phyloP scores from a whole-genome alignment of 2,329 filamentous ascomycete species.

The Neofusicoccum sp. region DNA sequence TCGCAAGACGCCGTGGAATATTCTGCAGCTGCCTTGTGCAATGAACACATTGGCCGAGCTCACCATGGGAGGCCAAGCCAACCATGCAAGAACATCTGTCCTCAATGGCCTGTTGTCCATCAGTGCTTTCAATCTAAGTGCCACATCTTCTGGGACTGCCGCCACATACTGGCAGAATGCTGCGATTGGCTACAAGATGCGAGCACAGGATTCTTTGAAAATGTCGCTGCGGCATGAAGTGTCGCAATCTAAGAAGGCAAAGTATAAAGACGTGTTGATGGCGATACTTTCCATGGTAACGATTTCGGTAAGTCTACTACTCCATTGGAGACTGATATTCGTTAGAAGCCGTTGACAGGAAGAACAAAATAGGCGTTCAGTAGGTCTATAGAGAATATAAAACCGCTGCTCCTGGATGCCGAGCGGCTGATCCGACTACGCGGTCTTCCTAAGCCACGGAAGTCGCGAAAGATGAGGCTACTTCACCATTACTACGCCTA shows the following conservation, averaged over 20 bases:
- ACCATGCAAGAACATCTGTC: constrained; percentile 25
- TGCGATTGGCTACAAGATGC: constrained; percentile 31
- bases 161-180: constrained; percentile 39
- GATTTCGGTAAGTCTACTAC: constrained; percentile 24
- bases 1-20: constrained; percentile 27
- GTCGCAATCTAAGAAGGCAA: constrained; percentile 40
- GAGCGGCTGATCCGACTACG: constrained; percentile 47
- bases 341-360: no score
- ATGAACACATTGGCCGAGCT: constrained; percentile 25
- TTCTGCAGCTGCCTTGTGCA: constrained; percentile 25
- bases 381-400: constrained; percentile 33
- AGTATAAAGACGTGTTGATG: constrained; percentile 51
- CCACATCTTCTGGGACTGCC: constrained; percentile 27
- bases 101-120: constrained; percentile 44
- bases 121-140: constrained; percentile 47
- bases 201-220: constrained; percentile 38
- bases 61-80: constrained; percentile 23
- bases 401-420: constrained; percentile 45
- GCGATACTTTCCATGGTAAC: constrained; percentile 46
- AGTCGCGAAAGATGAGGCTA: constrained; percentile 47
- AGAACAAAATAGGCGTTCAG: constrained; percentile 21
- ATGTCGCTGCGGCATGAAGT: constrained; percentile 39
- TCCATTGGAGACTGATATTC: no score
- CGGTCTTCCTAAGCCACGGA: constrained; percentile 41
- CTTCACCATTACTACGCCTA: constrained; percentile 54